phyloP scores from a whole-genome alignment of 257 asterid species.

The Forsythia viridissima region DNA sequence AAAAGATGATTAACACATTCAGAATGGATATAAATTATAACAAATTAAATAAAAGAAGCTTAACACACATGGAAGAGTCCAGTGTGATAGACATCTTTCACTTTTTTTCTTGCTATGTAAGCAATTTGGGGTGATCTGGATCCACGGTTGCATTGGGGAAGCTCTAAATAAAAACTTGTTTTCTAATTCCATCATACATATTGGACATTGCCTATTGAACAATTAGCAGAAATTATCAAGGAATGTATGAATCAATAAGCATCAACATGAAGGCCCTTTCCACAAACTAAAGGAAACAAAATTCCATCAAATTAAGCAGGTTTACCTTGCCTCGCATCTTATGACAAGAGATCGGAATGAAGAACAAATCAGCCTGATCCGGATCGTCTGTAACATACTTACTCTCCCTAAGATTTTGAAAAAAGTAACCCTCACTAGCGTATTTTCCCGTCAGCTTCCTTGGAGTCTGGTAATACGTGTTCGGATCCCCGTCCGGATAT shows the following conservation, averaged over 20 bases:
- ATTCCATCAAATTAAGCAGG: constrained; percentile 10
- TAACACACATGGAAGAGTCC: no score
- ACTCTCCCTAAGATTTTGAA: constrained; percentile 92
- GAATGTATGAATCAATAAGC: constrained; percentile 13
- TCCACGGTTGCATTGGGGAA: no score
- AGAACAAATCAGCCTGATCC: constrained; percentile 82
- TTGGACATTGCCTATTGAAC: constrained; percentile 8
- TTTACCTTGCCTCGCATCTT: constrained; percentile 99
- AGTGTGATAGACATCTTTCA: no score
- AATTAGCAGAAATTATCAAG: not conserved
- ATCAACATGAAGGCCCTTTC: not conserved
- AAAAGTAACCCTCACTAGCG: constrained; percentile 92
- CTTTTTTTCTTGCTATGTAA: no score
- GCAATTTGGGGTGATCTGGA: no score
- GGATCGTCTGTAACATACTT: constrained; percentile 76
- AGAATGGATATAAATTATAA: no score
- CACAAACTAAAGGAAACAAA: not conserved
- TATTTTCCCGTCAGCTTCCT: constrained; percentile 96
- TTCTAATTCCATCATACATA: constrained; percentile 15
- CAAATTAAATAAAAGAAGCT: no score
- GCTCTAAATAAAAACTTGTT: not conserved
- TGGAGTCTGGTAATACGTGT: constrained; percentile 91
- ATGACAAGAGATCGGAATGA: constrained; percentile 96
- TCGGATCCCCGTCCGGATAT: constrained; percentile 92
- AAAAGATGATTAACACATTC: no score